A percentile compares a stretch with the other conserved stretches of the same genome.
Conservation (phyloP, 495 filamentous ascomycete genomes). For the Cercophora scortea region DNA sequence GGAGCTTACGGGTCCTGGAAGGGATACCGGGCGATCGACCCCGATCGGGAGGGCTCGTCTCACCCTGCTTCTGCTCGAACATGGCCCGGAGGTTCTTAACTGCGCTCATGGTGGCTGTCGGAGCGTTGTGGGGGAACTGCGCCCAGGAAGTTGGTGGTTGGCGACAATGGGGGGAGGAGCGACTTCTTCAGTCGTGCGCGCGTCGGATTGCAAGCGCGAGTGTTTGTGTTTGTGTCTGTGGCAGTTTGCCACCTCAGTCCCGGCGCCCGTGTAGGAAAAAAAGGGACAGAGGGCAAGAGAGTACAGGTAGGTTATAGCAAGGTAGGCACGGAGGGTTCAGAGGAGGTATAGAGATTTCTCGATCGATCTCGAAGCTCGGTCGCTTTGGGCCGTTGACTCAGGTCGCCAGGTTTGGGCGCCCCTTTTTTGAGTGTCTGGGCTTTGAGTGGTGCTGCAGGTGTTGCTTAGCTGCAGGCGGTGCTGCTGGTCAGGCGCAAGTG, state of each 20-base stretch:
- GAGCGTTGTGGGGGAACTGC: background rate
- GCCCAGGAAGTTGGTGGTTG: background rate
- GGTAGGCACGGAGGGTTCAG: too few relatives aligned
- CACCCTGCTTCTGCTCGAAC: constrained; percentile 68
- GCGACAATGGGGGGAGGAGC: background rate
- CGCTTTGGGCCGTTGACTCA: too few relatives aligned
- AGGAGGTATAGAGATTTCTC: too few relatives aligned
- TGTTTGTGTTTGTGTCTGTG: too few relatives aligned
- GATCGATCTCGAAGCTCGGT: too few relatives aligned
- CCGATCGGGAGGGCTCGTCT: constrained; percentile 56
- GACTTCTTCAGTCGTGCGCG: background rate
- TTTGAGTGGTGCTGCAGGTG: background rate
- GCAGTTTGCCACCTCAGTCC: too few relatives aligned
- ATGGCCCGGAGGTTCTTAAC: constrained; percentile 71
- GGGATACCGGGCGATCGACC: constrained; percentile 59
- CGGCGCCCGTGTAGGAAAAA: too few relatives aligned
- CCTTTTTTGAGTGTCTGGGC: background rate
- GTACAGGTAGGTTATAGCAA: too few relatives aligned
- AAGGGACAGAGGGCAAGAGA: too few relatives aligned
- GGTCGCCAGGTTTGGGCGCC: background rate
- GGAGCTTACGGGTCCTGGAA: constrained; percentile 13
- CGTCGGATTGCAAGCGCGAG: background rate
- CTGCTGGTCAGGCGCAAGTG: too few relatives aligned
- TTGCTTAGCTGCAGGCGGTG: background rate
- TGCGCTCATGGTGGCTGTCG: constrained; percentile 34